Percentiles rank a stretch among this genome's conserved stretches.
phyloP scores from a whole-genome alignment of 2,329 filamentous ascomycete genomes.

The Helicocarpus griseus region DNA sequence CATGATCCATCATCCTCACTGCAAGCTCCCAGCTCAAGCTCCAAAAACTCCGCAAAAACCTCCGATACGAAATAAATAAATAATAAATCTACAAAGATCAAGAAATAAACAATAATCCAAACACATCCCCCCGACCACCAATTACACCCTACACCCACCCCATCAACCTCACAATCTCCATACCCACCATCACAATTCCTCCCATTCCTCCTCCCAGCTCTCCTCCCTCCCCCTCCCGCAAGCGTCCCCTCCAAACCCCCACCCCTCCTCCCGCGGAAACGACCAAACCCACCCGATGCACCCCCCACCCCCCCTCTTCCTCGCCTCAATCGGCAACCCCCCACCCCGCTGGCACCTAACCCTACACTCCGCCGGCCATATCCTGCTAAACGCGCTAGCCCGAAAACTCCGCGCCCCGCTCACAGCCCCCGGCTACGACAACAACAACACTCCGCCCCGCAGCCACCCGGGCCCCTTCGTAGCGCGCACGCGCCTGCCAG shows the following conservation, averaged over 20 bases:
- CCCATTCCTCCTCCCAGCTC: neutral
- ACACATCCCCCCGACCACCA: too few species aligned
- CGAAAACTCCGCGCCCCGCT: slow-evolving; percentile 34
- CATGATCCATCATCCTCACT: neutral
- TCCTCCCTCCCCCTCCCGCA: neutral
- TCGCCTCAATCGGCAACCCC: slow-evolving; percentile 84
- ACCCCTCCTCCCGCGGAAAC: neutral
- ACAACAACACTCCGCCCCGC: slow-evolving; percentile 37
- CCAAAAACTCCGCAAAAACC: neutral
- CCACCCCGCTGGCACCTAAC: slow-evolving; percentile 59
- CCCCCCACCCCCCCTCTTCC: slow-evolving; percentile 50
- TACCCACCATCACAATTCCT: too few species aligned
- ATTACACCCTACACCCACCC: too few species aligned
- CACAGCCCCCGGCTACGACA: slow-evolving; percentile 32
- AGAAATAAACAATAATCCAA: neutral
- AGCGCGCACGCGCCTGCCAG: slow-evolving; percentile 34
- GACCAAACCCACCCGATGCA: neutral
- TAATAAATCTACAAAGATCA: neutral
- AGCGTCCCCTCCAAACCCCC: neutral
- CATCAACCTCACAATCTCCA: too few species aligned
- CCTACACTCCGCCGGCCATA: slow-evolving; percentile 80
- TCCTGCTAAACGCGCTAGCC: slow-evolving; percentile 55
- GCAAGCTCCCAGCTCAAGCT: too few species aligned
- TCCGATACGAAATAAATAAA: neutral
- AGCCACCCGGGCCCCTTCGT: slow-evolving; percentile 42